Conservation (phyloP, 2,329 filamentous ascomycete species). For the Fusarium tanahbumbuense region DNA sequence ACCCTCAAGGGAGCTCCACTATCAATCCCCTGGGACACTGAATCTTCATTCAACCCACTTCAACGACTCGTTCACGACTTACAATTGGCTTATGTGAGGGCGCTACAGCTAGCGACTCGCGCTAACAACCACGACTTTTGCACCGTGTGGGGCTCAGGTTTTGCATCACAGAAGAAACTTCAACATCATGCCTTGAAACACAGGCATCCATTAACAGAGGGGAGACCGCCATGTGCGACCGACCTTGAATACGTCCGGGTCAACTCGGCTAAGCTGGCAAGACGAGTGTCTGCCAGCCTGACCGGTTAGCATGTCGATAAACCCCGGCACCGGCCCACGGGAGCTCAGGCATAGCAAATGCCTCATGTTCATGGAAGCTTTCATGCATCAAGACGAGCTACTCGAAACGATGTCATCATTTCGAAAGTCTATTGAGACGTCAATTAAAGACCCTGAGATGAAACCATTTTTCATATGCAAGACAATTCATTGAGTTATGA, state of each 20-base stretch:
- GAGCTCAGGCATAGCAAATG: constrained; percentile 47
- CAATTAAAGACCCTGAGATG: constrained; percentile 11
- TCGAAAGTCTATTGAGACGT: constrained; percentile 38
- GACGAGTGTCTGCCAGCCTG: constrained; percentile 37
- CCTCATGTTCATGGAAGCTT: constrained; percentile 40
- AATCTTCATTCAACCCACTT: constrained; percentile 40
- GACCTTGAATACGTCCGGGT: constrained; percentile 29
- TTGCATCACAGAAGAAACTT: constrained; percentile 24
- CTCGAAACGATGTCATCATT: constrained; percentile 31
- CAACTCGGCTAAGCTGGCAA: constrained; percentile 47
- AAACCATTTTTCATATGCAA: constrained; percentile 15
- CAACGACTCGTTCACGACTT: constrained; percentile 18
- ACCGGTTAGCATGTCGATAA: constrained; percentile 43
- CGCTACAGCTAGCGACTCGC: constrained; percentile 35
- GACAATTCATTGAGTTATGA: constrained; percentile 12
- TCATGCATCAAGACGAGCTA: constrained; percentile 18
- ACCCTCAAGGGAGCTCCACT: constrained; percentile 46
- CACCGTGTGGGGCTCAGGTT: constrained; percentile 49
- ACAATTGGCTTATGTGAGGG: constrained; percentile 39
- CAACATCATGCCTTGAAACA: constrained; percentile 44
- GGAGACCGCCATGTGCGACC: constrained; percentile 32
- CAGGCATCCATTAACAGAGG: constrained; percentile 41
- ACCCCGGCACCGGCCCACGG: constrained; percentile 48
- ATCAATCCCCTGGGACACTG: constrained; percentile 29
- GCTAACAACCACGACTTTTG: constrained; percentile 46